Conservation (phyloP, 2,329 filamentous ascomycete genomes). For the Epichloe baconii region DNA sequence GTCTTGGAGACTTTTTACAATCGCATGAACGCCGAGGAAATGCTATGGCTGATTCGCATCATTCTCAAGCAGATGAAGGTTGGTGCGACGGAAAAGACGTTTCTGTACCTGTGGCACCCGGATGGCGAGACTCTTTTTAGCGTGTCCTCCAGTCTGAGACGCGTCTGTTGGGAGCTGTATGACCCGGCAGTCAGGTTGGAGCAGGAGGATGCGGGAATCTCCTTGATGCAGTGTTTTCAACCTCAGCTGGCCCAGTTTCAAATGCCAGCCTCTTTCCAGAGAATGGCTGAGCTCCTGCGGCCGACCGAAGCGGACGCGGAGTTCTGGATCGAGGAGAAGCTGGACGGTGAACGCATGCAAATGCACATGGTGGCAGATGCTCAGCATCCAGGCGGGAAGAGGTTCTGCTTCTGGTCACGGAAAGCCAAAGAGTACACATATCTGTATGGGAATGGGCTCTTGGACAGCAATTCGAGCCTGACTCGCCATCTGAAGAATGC, state of each 20-base stretch:
- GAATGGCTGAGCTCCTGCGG: constrained; percentile 58
- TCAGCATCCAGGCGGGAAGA: constrained; percentile 50
- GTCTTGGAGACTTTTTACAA: constrained; percentile 78
- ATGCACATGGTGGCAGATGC: constrained; percentile 76
- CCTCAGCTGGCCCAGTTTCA: constrained; percentile 92
- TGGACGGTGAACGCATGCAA: constrained; percentile 95
- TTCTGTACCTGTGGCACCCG: constrained; percentile 72
- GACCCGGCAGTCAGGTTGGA: constrained; percentile 62
- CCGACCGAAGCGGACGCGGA: constrained; percentile 56
- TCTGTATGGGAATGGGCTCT: constrained; percentile 68
- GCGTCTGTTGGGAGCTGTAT: constrained; percentile 88
- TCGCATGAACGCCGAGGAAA: constrained; percentile 83
- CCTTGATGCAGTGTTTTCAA: constrained; percentile 89
- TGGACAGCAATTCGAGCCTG: constrained; percentile 62
- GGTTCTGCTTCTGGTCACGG: constrained; percentile 83
- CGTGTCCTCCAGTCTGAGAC: constrained; percentile 76
- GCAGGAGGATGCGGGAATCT: constrained; percentile 60
- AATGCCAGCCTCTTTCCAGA: constrained; percentile 62
- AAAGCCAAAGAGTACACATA: constrained; percentile 96
- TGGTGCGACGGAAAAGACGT: constrained; percentile 74
- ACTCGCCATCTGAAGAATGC: constrained; percentile 68
- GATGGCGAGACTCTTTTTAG: constrained; percentile 71
- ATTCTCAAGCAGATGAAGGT: constrained; percentile 67
- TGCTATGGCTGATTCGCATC: constrained; percentile 91
- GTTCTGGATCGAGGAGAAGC: constrained; percentile 97